These are phyloP conservation scores for Fraxinus xanthoxyloides DNA, from an alignment of 305 asterid genomes.

Conservation along the genomic window DNA sequence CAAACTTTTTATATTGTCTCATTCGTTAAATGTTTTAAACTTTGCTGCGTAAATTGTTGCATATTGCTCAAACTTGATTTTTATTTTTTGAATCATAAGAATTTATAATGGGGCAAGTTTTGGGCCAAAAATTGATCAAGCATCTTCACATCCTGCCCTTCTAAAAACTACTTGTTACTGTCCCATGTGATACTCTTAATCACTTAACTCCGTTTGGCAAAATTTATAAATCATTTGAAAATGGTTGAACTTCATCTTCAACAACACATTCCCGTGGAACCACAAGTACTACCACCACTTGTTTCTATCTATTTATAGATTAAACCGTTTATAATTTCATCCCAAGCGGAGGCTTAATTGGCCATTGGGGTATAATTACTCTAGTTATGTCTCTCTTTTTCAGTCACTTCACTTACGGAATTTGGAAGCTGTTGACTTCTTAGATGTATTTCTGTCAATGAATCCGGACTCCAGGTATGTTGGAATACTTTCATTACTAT, in stretches of 20 bases:
- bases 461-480: conserved; percentile 50
- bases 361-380: neutral
- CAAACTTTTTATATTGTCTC: neutral
- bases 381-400: conserved; percentile 23
- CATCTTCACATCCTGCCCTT: neutral
- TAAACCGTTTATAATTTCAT: neutral
- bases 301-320: neutral
- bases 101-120: neutral
- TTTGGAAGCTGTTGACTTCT: conserved; percentile 63
- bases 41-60: neutral
- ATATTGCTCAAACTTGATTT: neutral
- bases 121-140: conserved; percentile 8
- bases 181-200: neutral
- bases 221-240: neutral
- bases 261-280: neutral
- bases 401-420: conserved; percentile 62
- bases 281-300: neutral
- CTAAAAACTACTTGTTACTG: neutral
- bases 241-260: neutral
- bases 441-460: conserved; percentile 76
- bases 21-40: neutral
- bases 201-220: neutral
- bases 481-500: neutral
- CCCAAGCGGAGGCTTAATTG: neutral
- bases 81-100: neutral